A percentile compares a stretch with the other conserved stretches of the same genome.
Conservation (phyloP, 1,284 basidiomycete genomes). For the Ceratobasidium sp. region DNA sequence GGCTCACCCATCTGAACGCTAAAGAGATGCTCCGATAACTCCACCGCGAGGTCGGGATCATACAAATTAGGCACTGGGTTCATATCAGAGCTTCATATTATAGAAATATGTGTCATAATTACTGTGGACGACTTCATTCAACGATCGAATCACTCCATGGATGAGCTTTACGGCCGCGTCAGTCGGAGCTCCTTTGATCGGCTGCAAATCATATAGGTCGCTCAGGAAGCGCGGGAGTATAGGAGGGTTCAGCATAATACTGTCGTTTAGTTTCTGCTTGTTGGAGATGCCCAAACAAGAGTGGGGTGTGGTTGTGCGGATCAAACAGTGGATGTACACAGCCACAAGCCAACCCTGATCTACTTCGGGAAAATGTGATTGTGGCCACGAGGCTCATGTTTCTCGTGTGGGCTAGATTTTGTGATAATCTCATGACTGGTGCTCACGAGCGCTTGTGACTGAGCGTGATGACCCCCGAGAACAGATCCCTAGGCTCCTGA, state of each 20-base stretch:
- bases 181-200: not conserved
- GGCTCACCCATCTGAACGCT: constrained; percentile 24
- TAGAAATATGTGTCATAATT: not conserved
- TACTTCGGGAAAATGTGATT: too few relatives aligned
- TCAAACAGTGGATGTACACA: too few relatives aligned
- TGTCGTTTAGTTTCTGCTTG: too few relatives aligned
- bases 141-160: constrained; percentile 12
- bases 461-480: too few relatives aligned
- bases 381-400: too few relatives aligned
- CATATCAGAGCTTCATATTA: not conserved
- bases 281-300: too few relatives aligned
- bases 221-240: constrained; percentile 3
- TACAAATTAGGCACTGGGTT: not conserved
- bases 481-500: too few relatives aligned
- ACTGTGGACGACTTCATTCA: not conserved
- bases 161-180: constrained; percentile 11
- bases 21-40: constrained; percentile 20
- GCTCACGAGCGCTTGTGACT: too few relatives aligned
- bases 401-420: too few relatives aligned
- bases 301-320: too few relatives aligned
- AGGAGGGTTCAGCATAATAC: constrained; percentile 2
- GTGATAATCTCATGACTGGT: too few relatives aligned
- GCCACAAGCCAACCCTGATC: too few relatives aligned
- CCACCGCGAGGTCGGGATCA: not conserved
- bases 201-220: not conserved